These are phyloP conservation scores for Darksidea phi DNA, from an alignment of 495 filamentous ascomycete genomes.

Conservation along the genomic window DNA sequence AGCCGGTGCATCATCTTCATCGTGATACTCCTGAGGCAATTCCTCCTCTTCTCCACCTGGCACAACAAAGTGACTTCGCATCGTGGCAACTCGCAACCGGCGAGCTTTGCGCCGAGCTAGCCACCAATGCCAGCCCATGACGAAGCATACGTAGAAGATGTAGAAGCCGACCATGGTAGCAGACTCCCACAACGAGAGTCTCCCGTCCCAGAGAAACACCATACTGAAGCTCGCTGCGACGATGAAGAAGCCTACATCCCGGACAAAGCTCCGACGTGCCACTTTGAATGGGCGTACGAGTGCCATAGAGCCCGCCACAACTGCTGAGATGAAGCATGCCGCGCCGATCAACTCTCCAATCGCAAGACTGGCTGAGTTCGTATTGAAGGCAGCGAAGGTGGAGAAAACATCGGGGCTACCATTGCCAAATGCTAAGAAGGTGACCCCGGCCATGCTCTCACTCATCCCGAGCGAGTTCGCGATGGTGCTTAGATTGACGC, in stretches of 20 bases:
- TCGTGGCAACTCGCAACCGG: conserved; percentile 63
- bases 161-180: conserved; percentile 89
- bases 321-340: conserved; percentile 92
- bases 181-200: conserved; percentile 85
- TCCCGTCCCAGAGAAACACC: conserved; percentile 80
- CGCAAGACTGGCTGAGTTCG: conserved; percentile 91
- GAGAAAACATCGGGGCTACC: conserved; percentile 99
- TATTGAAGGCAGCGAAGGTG: conserved; percentile 96
- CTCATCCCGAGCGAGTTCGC: conserved; percentile 84
- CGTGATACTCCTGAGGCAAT: conserved; percentile 62
- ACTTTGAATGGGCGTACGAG: conserved; percentile 90
- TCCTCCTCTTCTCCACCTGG: conserved; percentile 70
- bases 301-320: conserved; percentile 98
- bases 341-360: conserved; percentile 95
- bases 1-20: conserved; percentile 64
- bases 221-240: conserved; percentile 84
- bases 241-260: conserved; percentile 93
- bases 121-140: conserved; percentile 92
- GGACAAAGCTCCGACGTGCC: conserved; percentile 79
- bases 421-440: conserved; percentile 96
- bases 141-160: conserved; percentile 81
- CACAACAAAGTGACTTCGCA: conserved; percentile 70
- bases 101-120: conserved; percentile 58
- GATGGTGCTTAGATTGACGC: conserved; percentile 92
- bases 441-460: conserved; percentile 94